Percentiles rank a stretch among this genome's conserved stretches.
These are phyloP conservation scores for Saccharomycopsis amapae DNA, from an alignment of 805 yeast genomes.

Conservation along the genomic window DNA sequence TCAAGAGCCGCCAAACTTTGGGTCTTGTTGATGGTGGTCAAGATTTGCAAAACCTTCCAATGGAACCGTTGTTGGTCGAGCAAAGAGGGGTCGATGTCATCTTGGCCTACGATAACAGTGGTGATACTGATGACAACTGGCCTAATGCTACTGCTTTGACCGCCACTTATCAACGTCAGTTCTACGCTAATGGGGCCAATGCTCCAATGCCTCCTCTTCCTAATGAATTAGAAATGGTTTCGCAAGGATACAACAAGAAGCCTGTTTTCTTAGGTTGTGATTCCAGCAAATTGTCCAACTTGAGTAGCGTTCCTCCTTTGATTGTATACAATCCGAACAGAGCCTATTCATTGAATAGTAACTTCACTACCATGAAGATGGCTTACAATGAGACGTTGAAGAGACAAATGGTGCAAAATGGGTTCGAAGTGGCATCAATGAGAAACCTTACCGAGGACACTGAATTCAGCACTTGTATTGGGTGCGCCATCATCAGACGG, in stretches of 20 bases:
- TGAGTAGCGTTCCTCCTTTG: constrained; percentile 43
- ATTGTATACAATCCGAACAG: constrained; percentile 69
- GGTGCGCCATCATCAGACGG: constrained; percentile 78
- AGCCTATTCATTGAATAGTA: constrained; percentile 55
- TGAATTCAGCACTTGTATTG: constrained; percentile 67
- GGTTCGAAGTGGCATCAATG: constrained; percentile 64
- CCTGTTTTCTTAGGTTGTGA: constrained; percentile 86
- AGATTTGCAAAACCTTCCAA: constrained; percentile 54
- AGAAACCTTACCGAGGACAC: constrained; percentile 58
- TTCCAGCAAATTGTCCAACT: constrained; percentile 49
- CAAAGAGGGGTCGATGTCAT: constrained; percentile 53
- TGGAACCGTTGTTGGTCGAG: constrained; percentile 53
- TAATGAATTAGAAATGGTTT: constrained; percentile 25
- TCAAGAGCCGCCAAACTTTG: constrained; percentile 29
- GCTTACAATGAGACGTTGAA: constrained; percentile 51
- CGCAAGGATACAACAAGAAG: constrained; percentile 52
- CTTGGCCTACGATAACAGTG: constrained; percentile 60
- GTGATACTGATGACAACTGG: constrained; percentile 51
- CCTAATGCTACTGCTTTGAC: constrained; percentile 61
- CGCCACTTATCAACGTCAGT: constrained; percentile 53
- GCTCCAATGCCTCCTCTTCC: too few species aligned
- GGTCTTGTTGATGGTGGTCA: constrained; percentile 59
- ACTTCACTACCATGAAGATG: constrained; percentile 66
- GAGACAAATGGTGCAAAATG: constrained; percentile 57
- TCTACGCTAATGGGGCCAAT: too few species aligned